Percentiles rank a stretch among this genome's conserved stretches.
Conservation (phyloP, 129 eudicot species). For the Tanacetum coccineum region DNA sequence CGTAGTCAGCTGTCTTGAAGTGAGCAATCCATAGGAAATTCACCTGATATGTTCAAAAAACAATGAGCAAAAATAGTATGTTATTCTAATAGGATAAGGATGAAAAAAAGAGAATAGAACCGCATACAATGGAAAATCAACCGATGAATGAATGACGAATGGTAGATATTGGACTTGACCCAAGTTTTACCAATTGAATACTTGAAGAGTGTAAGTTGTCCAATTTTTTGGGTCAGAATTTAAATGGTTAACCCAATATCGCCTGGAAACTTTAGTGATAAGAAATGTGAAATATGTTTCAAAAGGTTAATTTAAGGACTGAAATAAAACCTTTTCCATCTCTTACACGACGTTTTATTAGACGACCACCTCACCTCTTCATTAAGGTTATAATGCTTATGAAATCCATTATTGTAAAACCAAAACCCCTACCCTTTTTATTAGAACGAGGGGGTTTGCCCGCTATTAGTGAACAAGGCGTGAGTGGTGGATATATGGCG, state of each 20-base stretch:
- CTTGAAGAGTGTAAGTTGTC: background rate
- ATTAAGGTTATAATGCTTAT: no score
- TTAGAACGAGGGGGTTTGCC: no score
- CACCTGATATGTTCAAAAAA: constrained; percentile 54
- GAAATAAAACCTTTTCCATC: constrained; percentile 85
- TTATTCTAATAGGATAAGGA: no score
- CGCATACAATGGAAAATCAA: constrained; percentile 5
- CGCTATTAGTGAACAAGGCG: no score
- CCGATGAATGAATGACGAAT: background rate
- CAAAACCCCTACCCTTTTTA: no score
- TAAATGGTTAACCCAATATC: background rate
- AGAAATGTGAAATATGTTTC: background rate
- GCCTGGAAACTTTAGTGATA: background rate
- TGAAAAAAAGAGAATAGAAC: no score
- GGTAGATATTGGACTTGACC: no score
- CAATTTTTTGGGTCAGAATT: background rate
- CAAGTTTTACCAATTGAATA: no score
- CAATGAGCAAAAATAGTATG: background rate
- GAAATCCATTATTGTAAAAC: no score
- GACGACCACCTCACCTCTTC: constrained; percentile 99
- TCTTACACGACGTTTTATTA: constrained; percentile 87
- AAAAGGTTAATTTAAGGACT: constrained; percentile 8
- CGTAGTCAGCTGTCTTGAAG: constrained; percentile 88
- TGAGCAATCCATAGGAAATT: constrained; percentile 99
- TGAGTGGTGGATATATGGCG: no score